Conservation (phyloP, 177 flowering plant genomes). For the Vitis hybrid region DNA sequence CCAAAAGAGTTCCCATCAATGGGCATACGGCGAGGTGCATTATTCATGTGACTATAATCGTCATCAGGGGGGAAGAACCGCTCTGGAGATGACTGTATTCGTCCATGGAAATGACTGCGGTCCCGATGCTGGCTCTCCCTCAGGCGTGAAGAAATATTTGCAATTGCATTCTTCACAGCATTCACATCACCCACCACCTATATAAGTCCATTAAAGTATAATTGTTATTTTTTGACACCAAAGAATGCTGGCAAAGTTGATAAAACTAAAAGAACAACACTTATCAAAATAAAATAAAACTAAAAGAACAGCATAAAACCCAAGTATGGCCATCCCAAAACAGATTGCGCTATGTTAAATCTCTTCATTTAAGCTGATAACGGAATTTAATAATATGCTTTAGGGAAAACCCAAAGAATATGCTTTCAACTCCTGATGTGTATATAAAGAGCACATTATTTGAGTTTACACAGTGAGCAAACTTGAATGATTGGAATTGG, state of each 20-base stretch:
- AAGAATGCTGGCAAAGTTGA: neutral
- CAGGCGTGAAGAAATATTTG: constrained; percentile 76
- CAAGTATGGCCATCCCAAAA: too few species aligned
- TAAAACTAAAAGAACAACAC: too few species aligned
- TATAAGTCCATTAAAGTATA: constrained; percentile 3
- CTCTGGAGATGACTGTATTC: constrained; percentile 65
- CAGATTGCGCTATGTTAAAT: too few species aligned
- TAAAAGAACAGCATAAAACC: too few species aligned
- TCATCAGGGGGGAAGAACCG: constrained; percentile 74
- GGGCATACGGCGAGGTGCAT: constrained; percentile 39
- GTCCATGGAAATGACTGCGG: constrained; percentile 69
- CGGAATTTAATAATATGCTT: too few species aligned
- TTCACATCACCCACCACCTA: constrained; percentile 84
- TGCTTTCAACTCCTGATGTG: too few species aligned
- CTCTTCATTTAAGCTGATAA: too few species aligned
- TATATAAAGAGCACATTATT: too few species aligned
- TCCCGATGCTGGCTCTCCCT: constrained; percentile 97
- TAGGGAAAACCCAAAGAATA: too few species aligned
- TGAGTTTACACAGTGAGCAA: too few species aligned
- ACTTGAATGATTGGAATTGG: too few species aligned
- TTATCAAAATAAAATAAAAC: too few species aligned
- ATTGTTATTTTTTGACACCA: neutral
- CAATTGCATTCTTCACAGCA: constrained; percentile 85
- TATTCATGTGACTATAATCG: constrained; percentile 51
- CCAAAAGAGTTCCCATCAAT: constrained; percentile 53